Percentiles rank a stretch among this genome's conserved stretches.
Conservation (phyloP, 2,329 filamentous ascomycete genomes). For the Dryadomyces quercivorus region DNA sequence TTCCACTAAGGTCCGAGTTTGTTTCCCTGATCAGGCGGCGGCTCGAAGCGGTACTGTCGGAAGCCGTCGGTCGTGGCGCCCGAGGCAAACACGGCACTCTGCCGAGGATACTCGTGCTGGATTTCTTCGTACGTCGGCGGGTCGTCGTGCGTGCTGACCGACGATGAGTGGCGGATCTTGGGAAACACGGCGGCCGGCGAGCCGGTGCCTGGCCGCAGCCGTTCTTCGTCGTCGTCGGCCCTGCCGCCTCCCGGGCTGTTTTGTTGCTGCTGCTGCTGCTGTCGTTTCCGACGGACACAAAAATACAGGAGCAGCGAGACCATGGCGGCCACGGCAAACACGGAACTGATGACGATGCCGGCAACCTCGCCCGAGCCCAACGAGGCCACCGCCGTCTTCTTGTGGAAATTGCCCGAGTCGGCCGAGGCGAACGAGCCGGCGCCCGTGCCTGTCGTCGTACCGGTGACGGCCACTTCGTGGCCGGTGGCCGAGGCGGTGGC, state of each 20-base stretch:
- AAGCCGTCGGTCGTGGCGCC: background rate
- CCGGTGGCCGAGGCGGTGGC: background rate
- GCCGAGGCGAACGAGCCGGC: background rate
- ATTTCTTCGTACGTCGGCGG: slow-evolving; percentile 2
- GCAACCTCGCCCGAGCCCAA: background rate
- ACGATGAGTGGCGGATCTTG: background rate
- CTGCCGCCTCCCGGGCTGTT: background rate
- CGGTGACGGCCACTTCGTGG: background rate
- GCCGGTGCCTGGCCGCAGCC: background rate
- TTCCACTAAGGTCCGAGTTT: background rate
- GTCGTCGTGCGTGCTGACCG: background rate
- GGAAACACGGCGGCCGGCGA: background rate
- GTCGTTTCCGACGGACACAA: background rate
- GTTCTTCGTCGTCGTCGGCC: background rate
- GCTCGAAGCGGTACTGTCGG: background rate
- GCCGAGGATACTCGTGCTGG: background rate
- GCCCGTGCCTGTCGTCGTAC: background rate
- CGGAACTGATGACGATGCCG: background rate
- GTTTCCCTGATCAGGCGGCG: background rate
- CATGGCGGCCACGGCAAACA: background rate
- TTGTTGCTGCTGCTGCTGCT: background rate
- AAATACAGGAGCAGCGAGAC: background rate
- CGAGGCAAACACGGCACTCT: too few species aligned
- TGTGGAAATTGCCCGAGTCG: background rate
- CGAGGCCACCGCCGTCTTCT: too few species aligned